Percentiles rank a stretch among this genome's conserved stretches.
Conservation (phyloP, 2,329 filamentous ascomycete species). For the Botryosphaeria dothidea region DNA sequence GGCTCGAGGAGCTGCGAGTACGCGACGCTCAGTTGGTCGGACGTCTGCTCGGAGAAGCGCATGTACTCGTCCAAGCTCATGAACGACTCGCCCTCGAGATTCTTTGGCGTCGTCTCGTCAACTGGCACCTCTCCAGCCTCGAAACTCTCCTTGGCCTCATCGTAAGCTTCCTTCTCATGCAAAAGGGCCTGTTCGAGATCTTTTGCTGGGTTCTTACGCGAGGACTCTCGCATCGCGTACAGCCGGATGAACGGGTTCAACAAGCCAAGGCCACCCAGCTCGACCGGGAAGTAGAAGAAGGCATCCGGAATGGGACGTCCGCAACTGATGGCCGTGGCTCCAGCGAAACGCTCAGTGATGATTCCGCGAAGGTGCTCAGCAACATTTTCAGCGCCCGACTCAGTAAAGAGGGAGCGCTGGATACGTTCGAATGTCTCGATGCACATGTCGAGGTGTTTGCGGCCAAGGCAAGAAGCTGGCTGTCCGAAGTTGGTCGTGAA, state of each 20-base stretch:
- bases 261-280: conserved; percentile 49
- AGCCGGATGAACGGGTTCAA: conserved; percentile 49
- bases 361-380: conserved; percentile 51
- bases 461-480: conserved; percentile 56
- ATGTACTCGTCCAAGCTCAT: conserved; percentile 49
- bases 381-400: conserved; percentile 41
- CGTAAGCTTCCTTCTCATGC: conserved; percentile 37
- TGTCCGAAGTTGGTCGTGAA: conserved; percentile 60
- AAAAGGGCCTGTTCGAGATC: conserved; percentile 27
- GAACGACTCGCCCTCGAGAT: conserved; percentile 41
- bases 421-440: conserved; percentile 55
- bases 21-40: conserved; percentile 32
- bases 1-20: conserved; percentile 40
- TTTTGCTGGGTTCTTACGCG: conserved; percentile 21
- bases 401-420: conserved; percentile 52
- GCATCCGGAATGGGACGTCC: conserved; percentile 43
- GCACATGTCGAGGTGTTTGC: conserved; percentile 57
- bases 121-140: conserved; percentile 26
- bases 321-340: conserved; percentile 21
- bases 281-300: conserved; percentile 50
- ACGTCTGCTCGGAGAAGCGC: conserved; percentile 45
- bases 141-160: conserved; percentile 30
- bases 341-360: conserved; percentile 43
- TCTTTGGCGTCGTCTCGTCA: conserved; percentile 19
- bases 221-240: conserved; percentile 38